Evolutionary conservation across 208 protist species (phyloP).

Genomic region (Naegleria gruberi): DNA sequence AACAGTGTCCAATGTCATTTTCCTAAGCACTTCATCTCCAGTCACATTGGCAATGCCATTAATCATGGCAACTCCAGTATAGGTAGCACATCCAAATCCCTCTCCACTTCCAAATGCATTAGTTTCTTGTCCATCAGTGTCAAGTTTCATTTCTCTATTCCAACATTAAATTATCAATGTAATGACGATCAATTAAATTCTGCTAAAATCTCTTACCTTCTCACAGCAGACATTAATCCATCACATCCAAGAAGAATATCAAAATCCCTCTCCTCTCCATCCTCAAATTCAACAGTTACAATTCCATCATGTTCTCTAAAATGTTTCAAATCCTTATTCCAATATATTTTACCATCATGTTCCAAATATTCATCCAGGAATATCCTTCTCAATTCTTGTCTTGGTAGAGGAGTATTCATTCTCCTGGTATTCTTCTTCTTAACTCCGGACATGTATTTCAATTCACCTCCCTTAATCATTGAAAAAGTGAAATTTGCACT

Average conservation of each 20-base stretch:
- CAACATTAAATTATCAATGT: too few species aligned
- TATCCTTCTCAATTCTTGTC: background rate
- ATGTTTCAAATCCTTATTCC: background rate
- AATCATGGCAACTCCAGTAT: background rate
- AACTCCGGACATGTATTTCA: background rate
- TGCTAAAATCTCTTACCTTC: background rate
- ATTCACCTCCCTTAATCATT: background rate
- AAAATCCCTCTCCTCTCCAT: background rate
- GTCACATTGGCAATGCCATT: background rate
- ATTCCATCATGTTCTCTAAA: background rate
- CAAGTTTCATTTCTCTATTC: background rate
- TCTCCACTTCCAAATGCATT: background rate
- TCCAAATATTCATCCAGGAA: background rate
- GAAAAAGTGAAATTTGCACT: background rate
- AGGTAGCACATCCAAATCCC: background rate
- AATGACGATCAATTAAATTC: background rate
- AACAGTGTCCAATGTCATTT: background rate
- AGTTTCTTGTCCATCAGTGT: background rate
- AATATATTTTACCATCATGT: background rate
- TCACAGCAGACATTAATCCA: background rate
- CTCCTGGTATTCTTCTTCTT: background rate
- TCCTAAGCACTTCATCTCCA: background rate
- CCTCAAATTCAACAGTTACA: background rate
- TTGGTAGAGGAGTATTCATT: background rate
- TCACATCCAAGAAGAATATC: background rate